Base-by-base conservation (phyloP, 129 eudicot species). In the Cynara cardunculus region DNA sequence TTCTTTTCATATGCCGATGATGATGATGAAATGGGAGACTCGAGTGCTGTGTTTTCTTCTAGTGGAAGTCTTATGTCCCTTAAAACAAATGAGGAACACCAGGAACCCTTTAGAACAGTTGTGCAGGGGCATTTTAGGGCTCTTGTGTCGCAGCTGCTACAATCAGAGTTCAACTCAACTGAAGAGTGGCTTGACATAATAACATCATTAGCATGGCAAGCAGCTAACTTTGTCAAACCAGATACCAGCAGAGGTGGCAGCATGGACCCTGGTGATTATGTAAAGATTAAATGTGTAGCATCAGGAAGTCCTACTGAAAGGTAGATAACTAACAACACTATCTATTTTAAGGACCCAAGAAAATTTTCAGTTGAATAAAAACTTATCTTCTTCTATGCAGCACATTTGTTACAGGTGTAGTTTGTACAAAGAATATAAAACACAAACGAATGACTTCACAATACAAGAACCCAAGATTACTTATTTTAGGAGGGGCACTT, bases 371-470 rank as follows among this genome's bases (percentile, higher is more conserved):
- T 27, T 7, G 11, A 31, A 79, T 19, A 24, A 27, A 26, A 16
- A 27, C 7, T 77, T 78, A 41, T 64, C 21, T 26, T 64, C 21
- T 53, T 35, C 24, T 41, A 37, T 91, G 95, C 95, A 96, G 99
- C 56, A 65, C 82, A 35, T 84, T 96, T 65, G 77, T 96, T 25
- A 96, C 84, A 88, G 99, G 99, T 82, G 84, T 96, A 72, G 99
- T 92, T 80, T 96, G 99, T 88, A 92, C 97, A 66, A 96, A 96
- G 74, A 96, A 96, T 80, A 87, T 96, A 73, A 92, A 92, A 78
- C 99, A 96, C 85, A 92, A 92, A 84, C 87, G 98, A 25, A 96
- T 96, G 99, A 90, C 88, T 76, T 89, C 98, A 64, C 97, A 96
- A 71, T 91, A 88, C 89, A 91, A 76, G 80, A 90, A 89, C n/a